A percentile compares a stretch with the other conserved stretches of the same genome.
phyloP scores from a whole-genome alignment of 2,329 filamentous ascomycete species.

The Penicillium carneum region DNA sequence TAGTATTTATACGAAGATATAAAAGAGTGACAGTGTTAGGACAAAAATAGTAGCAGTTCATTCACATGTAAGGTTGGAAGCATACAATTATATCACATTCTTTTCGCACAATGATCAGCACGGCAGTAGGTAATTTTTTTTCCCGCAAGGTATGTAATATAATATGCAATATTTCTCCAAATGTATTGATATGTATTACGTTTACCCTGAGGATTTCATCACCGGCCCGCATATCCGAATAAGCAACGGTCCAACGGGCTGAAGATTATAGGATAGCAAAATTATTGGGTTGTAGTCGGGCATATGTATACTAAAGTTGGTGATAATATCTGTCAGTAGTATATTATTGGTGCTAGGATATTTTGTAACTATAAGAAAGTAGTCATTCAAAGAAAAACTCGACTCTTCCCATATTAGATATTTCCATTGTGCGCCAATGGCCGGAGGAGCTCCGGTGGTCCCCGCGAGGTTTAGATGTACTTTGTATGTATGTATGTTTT shows the following conservation, averaged over 20 bases:
- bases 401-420: constrained; percentile 9
- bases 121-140: neutral
- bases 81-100: constrained; percentile 25
- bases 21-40: neutral
- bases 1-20: neutral
- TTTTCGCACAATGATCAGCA: constrained; percentile 25
- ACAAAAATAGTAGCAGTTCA: neutral
- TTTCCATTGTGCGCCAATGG: constrained; percentile 26
- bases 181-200: constrained; percentile 14
- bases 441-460: constrained; percentile 32
- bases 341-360: neutral
- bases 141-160: neutral
- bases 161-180: neutral
- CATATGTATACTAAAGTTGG: neutral
- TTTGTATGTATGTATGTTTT: constrained; percentile 15
- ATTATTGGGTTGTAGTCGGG: neutral
- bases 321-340: neutral
- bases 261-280: neutral
- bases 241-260: constrained; percentile 13
- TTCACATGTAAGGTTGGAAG: constrained; percentile 11
- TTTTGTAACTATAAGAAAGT: neutral
- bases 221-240: constrained; percentile 20
- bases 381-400: constrained; percentile 17
- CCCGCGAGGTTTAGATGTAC: constrained; percentile 25
- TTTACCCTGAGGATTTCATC: constrained; percentile 13